Evolutionary conservation across 129 eudicot genomes (phyloP), one percentile per base, ranked within the genome.

Genomic region (Solidago caesia): DNA sequence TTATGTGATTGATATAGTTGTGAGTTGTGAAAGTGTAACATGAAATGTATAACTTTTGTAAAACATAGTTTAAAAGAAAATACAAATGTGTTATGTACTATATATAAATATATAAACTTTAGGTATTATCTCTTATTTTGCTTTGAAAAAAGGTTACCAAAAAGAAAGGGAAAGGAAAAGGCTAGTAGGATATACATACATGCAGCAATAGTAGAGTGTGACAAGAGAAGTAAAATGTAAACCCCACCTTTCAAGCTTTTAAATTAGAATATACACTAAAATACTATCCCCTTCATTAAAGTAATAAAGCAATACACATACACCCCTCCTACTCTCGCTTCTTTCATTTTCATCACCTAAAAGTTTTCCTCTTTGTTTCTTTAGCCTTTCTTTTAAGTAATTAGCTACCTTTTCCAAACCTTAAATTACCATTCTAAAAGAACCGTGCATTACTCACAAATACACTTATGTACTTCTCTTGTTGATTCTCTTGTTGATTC

Each of bases 241-340:
- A 47, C 82, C 76, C 75, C 75, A 70, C 73, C 52, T 39, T 26
- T 68, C 39, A 67, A 41, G 33, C 44, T 64, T 79, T 62, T 77
- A 62, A 42, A 68, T 58, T 72, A 84, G 84, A 82, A 84, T 73
- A 87, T 84, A 66, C 81, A 84, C 44, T 27, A 42, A 33, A 33
- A 65, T 39, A 65, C 77, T 43, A 33, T 45, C n/a, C n/a, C 78
- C 72, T 79, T 74, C 85, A 66, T 48, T 56, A 84, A 86, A 81
- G 80, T 64, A 59, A 74, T 57, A 67, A 64, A 81, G 64, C 79
- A 74, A 77, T 71, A 47, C 48, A 62, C 65, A 29, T 29, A n/a
- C 3, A 33, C 43, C 80, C 78, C 82, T 74, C 80, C 71, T 21
- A 65, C 77, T 76, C 74, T 82, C 67, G 16, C 77, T 67, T 75